These are phyloP conservation scores for Cyclocybe aegerita DNA, from an alignment of 768 basidiomycete species.

Conservation along the genomic window DNA sequence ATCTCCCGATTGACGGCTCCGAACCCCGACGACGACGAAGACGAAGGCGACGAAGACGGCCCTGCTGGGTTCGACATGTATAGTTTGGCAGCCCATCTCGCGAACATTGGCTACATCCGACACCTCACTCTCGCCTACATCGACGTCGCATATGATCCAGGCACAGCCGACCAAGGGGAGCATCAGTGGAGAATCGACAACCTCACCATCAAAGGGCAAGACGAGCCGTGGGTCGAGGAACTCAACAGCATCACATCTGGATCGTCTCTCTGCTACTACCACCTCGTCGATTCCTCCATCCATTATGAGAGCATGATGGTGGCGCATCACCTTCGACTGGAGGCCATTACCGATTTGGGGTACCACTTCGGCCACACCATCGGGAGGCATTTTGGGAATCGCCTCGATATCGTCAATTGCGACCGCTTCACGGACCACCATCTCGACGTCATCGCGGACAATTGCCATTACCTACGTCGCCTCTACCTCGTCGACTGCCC, in stretches of 20 bases:
- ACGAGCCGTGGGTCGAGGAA: neutral
- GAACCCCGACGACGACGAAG: neutral
- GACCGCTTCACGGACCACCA: neutral
- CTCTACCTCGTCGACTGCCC: slow-evolving; percentile 1
- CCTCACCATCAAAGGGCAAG: neutral
- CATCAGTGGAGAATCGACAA: neutral
- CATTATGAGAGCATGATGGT: neutral
- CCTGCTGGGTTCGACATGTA: neutral
- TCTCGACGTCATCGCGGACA: neutral
- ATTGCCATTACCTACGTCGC: neutral
- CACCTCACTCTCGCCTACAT: neutral
- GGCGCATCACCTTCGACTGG: slow-evolving; percentile 4
- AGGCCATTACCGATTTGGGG: neutral
- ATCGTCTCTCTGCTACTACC: neutral
- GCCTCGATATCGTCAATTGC: slow-evolving; percentile 2
- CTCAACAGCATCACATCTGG: neutral
- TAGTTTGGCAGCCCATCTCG: neutral
- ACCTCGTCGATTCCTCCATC: neutral
- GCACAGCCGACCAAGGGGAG: neutral
- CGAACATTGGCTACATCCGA: neutral
- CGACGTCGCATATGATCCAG: neutral
- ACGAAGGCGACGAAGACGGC: no score
- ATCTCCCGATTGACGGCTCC: neutral
- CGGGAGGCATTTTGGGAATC: neutral
- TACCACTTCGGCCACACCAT: neutral